These are phyloP conservation scores for Diaporthe batatas DNA, from an alignment of 2,329 filamentous ascomycete genomes.

Conservation along the genomic window DNA sequence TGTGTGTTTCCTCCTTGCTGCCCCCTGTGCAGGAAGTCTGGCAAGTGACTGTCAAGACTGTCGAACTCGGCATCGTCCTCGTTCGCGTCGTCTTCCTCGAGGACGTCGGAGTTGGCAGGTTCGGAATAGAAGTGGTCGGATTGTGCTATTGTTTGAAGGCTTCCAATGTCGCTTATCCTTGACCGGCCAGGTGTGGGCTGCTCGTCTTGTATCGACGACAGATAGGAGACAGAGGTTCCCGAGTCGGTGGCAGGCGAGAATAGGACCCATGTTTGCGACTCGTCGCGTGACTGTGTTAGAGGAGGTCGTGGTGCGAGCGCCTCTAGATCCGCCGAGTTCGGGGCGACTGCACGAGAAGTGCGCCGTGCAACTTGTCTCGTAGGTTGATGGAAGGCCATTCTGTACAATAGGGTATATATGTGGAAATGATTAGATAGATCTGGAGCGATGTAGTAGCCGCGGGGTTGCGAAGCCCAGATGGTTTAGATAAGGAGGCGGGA, in stretches of 20 bases:
- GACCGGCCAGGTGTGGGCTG: conserved; percentile 77
- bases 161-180: conserved; percentile 84
- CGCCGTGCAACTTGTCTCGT: conserved; percentile 66
- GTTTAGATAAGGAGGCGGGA: conserved; percentile 39
- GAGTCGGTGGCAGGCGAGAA: conserved; percentile 82
- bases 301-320: conserved; percentile 46
- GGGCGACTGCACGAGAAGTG: conserved; percentile 54
- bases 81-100: conserved; percentile 50
- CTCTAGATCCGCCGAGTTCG: conserved; percentile 56
- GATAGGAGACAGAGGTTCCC: conserved; percentile 72
- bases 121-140: conserved; percentile 57
- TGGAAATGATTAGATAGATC: not conserved
- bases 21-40: conserved; percentile 75
- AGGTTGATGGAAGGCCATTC: conserved; percentile 73
- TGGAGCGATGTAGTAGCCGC: conserved; percentile 8
- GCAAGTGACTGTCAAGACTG: conserved; percentile 91
- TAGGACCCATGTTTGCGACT: conserved; percentile 95
- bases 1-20: conserved; percentile 59
- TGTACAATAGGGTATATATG: not conserved
- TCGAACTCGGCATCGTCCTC: conserved; percentile 87
- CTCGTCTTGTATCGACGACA: conserved; percentile 76
- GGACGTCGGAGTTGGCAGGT: conserved; percentile 51
- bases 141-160: conserved; percentile 76
- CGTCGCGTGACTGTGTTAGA: conserved; percentile 64
- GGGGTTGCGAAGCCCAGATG: conserved; percentile 15